Evolutionary conservation across 805 yeast genomes (phyloP), one percentile per base, ranked within the genome.

Genomic region (Barnettozyma sucrosica): DNA sequence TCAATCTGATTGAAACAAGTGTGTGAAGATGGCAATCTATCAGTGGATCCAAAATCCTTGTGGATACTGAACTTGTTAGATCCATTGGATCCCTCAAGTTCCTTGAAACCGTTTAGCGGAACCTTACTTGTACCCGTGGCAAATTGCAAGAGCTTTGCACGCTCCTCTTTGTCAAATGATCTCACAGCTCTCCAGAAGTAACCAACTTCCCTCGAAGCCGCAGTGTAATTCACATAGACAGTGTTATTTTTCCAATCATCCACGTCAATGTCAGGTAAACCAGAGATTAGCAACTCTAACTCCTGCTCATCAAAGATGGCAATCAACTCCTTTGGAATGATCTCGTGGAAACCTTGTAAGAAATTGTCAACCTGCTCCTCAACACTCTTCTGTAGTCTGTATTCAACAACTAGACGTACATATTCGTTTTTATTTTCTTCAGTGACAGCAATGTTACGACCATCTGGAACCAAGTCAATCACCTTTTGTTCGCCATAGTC

Each of bases 161-260:
- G 75, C 62, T 93, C 97, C 63, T 93, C 99, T 16, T 77, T 78
- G 59, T 89, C 97, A 67, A 93, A 93, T 1, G 97, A 87, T 58
- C 89, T 80, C 13, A 93, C 97, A 1, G 97, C 96, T 62, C 97
- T 75, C 99, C 99, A 93, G 68, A 93, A 93, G 87, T 97, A 92
- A 61, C 85, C 89, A 48, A 93, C 83, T 62, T 90, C 97, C 26
- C 87, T 81, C 2, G 95, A 86, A 2, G 86, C 75, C 1, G 90
- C 75, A 0, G 89, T 77, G 64, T 92, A 93, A 62, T 89, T 92
- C 42, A 78, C 83, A 66, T 93, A 85, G 1, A 70, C 73, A 1
- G 97, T 79, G 62, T 93, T 86, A 59, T 80, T 83, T 55, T 86
- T 85, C 99, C 99, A 93, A 62, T 93, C 99, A 55, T 83, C 88